phyloP scores from a whole-genome alignment of 768 basidiomycete genomes.

The Psilocybe cyanescens region DNA sequence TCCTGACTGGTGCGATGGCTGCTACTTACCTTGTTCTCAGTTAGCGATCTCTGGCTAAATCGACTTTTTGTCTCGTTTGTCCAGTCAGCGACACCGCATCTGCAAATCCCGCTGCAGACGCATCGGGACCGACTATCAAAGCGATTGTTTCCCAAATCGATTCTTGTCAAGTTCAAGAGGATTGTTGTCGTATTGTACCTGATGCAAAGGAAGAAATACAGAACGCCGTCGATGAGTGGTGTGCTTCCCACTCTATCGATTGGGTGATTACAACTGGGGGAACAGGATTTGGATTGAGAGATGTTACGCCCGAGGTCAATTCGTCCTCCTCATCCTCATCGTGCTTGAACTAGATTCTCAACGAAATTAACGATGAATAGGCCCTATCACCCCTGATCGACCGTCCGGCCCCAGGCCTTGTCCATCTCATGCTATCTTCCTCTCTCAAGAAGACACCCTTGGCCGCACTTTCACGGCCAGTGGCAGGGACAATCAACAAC shows the following conservation, averaged over 20 bases:
- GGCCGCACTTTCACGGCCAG: constrained; percentile 81
- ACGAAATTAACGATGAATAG: constrained; percentile 30
- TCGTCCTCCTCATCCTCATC: neutral
- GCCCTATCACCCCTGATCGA: constrained; percentile 68
- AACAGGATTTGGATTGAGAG: constrained; percentile 83
- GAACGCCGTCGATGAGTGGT: constrained; percentile 49
- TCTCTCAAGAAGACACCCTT: constrained; percentile 78
- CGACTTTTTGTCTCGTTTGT: no score
- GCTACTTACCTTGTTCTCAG: neutral
- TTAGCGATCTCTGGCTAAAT: no score
- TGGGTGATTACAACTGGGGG: constrained; percentile 87
- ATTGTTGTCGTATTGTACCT: constrained; percentile 54
- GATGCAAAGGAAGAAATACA: constrained; percentile 65
- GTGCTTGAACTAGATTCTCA: no score
- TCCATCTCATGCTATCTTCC: constrained; percentile 69
- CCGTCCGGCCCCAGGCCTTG: constrained; percentile 70
- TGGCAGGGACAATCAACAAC: constrained; percentile 71
- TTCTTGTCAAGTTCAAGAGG: constrained; percentile 25
- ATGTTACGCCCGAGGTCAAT: constrained; percentile 82
- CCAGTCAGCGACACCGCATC: constrained; percentile 78
- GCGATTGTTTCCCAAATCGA: constrained; percentile 41
- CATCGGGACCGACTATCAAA: constrained; percentile 67
- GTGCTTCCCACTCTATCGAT: constrained; percentile 51
- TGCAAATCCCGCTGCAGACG: constrained; percentile 49
- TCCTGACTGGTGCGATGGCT: constrained; percentile 30